Evolutionary conservation across 129 eudicot species (phyloP).

Genomic region (Flaveria brownii): DNA sequence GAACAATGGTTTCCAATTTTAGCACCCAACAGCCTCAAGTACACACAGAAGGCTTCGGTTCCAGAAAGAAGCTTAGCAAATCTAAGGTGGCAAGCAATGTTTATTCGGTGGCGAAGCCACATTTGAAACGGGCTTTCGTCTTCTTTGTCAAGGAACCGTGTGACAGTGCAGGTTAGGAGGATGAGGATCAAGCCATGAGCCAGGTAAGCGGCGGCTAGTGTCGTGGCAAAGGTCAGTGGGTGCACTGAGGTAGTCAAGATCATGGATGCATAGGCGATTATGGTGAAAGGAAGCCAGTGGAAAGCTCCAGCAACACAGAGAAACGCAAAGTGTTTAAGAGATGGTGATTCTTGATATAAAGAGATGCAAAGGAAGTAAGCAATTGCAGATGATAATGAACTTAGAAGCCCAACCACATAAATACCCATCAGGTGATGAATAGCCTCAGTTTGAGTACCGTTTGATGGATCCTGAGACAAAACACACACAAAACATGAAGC

Average conservation of each 20-base stretch:
- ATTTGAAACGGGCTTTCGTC: constrained; percentile 33
- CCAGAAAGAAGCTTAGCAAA: constrained; percentile 83
- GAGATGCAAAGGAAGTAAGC: constrained; percentile 50
- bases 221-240: constrained; percentile 49
- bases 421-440: constrained; percentile 63
- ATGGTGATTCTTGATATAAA: constrained; percentile 42
- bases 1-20: constrained; percentile 73
- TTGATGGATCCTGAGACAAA: constrained; percentile 43
- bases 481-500: constrained; percentile 13
- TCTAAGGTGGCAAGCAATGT: constrained; percentile 60
- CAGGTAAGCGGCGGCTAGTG: constrained; percentile 55
- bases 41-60: constrained; percentile 77
- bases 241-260: constrained; percentile 33
- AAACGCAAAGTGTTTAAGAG: constrained; percentile 51
- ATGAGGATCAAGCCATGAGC: constrained; percentile 69
- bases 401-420: constrained; percentile 62
- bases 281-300: constrained; percentile 84
- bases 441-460: constrained; percentile 29
- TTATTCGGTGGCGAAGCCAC: constrained; percentile 74
- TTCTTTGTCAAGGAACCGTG: constrained; percentile 39
- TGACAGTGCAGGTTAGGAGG: constrained; percentile 44
- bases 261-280: constrained; percentile 59
- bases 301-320: constrained; percentile 74
- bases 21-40: constrained; percentile 70
- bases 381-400: constrained; percentile 63